Percentiles rank a stretch among this genome's conserved stretches.
Evolutionary conservation across 2,329 filamentous ascomycete genomes (phyloP).

Genomic region (Setomelanomma holmii): DNA sequence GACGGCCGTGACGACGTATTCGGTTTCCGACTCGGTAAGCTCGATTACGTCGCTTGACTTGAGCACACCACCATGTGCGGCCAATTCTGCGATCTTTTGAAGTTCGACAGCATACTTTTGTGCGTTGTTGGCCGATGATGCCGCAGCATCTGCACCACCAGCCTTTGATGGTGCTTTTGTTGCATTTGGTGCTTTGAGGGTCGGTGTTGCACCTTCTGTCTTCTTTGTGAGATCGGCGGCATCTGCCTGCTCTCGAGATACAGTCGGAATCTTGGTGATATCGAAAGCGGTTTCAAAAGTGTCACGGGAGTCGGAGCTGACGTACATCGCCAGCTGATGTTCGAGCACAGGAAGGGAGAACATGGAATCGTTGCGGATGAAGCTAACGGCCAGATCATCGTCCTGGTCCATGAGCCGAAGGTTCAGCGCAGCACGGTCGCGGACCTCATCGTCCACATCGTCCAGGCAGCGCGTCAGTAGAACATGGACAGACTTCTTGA

Average conservation of each 20-base stretch:
- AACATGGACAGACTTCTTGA: conserved; percentile 94
- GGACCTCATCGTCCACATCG: conserved; percentile 96
- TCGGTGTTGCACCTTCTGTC: conserved; percentile 88
- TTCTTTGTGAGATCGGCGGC: conserved; percentile 98
- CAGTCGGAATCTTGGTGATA: conserved; percentile 86
- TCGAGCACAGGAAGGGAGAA: conserved; percentile 95
- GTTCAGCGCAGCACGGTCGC: conserved; percentile 93
- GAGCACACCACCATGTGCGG: conserved; percentile 85
- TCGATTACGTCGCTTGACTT: conserved; percentile 88
- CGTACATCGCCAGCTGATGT: conserved; percentile 96
- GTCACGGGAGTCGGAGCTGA: conserved; percentile 87
- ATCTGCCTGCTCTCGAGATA: conserved; percentile 93
- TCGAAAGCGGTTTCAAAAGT: conserved; percentile 89
- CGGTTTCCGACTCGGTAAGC: conserved; percentile 94
- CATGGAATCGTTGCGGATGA: conserved; percentile 97
- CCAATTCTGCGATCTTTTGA: conserved; percentile 87
- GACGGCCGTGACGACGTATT: conserved; percentile 91
- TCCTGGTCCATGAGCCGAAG: conserved; percentile 87
- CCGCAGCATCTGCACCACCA: conserved; percentile 76
- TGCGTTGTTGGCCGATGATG: conserved; percentile 78
- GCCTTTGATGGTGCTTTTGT: conserved; percentile 74
- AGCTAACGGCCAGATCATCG: conserved; percentile 83
- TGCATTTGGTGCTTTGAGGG: conserved; percentile 88
- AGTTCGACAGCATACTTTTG: conserved; percentile 91
- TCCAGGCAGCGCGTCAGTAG: conserved; percentile 92